Conservation (phyloP, 2,329 filamentous ascomycete species). For the Diplocarpon rosae region DNA sequence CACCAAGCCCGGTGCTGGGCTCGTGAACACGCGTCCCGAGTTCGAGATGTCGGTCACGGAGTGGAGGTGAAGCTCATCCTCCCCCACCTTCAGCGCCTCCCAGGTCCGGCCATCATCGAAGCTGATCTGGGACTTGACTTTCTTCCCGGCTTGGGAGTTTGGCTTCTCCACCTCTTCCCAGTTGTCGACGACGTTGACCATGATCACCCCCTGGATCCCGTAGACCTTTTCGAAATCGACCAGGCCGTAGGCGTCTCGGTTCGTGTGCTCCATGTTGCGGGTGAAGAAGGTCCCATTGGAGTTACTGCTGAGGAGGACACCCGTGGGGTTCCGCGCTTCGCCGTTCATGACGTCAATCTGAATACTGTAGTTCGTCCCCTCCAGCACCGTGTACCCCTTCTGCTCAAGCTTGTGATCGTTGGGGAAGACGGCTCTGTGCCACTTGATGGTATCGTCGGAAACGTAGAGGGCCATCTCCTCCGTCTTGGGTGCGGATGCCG, state of each 20-base stretch:
- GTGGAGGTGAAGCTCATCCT: constrained; percentile 69
- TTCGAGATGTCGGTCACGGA: constrained; percentile 81
- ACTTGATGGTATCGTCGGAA: constrained; percentile 69
- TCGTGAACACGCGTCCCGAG: constrained; percentile 80
- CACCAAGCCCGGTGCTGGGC: constrained; percentile 80
- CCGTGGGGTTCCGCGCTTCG: constrained; percentile 58
- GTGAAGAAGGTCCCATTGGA: constrained; percentile 96
- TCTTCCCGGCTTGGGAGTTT: constrained; percentile 40
- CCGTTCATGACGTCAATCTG: constrained; percentile 85
- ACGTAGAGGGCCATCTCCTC: constrained; percentile 89
- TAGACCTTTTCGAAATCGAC: constrained; percentile 95
- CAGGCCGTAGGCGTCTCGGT: constrained; percentile 61
- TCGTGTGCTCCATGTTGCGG: constrained; percentile 83
- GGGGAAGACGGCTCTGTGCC: constrained; percentile 87
- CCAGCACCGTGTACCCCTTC: constrained; percentile 84
- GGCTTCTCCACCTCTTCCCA: constrained; percentile 58
- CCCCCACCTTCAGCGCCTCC: constrained; percentile 55
- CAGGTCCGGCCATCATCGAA: constrained; percentile 94
- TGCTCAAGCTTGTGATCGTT: constrained; percentile 70
- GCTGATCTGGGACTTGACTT: constrained; percentile 71
- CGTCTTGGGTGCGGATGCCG: constrained; percentile 66
- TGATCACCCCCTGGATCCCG: constrained; percentile 81
- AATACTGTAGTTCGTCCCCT: constrained; percentile 96
- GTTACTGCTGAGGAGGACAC: constrained; percentile 87
- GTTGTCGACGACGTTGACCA: constrained; percentile 86